Evolutionary conservation across 163 green algal species (phyloP), one percentile per base, ranked within the genome.

Genomic region (Prototheca stagnorum): DNA sequence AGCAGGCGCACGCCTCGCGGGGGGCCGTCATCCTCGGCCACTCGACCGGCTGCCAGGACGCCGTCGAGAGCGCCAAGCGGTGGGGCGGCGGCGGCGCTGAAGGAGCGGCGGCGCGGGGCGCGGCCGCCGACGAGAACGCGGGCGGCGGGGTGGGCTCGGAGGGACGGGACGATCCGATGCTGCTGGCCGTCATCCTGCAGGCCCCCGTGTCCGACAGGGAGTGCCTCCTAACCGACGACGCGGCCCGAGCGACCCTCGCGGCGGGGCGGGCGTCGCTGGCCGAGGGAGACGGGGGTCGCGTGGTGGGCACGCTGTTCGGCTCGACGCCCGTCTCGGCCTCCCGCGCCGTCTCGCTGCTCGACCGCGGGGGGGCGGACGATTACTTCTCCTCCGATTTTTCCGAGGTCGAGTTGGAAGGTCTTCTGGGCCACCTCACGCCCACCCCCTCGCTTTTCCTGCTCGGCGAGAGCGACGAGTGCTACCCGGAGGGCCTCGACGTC

Each of bases 21-120:
- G 68, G 47, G 2, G 15, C 78, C 8, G 67, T 84, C 22, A 47
- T 92, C 6, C 41, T 86, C 24, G 80, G 80, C 0, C 80, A 91
- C 54, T 75, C 54, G 35, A 92, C 80, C 0, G 80, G 80, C 15
- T 86, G 75, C 53, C 80, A 92, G 48, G 80, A 88, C 44, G 56
- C 66, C 5, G 74, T 86, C 31, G 62, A 73, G 2, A 84, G 70
- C 44, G 46, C 61, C 22, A 31, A 68, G 36, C 47, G 46, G 2
- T 53, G 67, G 7, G 27, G 31, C 19, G 20, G 26, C 22, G 34
- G 25, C n/a, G n/a, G n/a, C n/a, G n/a, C n/a, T n/a, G n/a, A n/a
- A n/a, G n/a, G n/a, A n/a, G n/a, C n/a, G n/a, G n/a, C n/a, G n/a
- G n/a, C n/a, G n/a, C n/a, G n/a, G n/a, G n/a, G n/a, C n/a, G n/a